Base-by-base conservation (phyloP, 2,329 filamentous ascomycete species). In the Alternaria conjuncta region DNA sequence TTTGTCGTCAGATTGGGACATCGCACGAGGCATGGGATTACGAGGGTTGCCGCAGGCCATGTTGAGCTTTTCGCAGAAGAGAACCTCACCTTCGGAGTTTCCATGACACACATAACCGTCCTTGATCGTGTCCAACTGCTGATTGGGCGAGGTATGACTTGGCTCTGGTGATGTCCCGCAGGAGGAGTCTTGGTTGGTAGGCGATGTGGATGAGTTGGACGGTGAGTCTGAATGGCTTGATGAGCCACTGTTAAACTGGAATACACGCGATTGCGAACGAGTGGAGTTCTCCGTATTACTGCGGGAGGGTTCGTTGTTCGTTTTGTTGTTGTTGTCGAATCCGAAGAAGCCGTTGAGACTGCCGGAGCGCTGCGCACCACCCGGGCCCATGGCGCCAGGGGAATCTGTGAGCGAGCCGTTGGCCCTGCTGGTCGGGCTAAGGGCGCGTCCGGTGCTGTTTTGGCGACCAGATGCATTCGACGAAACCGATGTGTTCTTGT, bases 121-220 rank as follows among this genome's bases (percentile, higher is more conserved):
- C 54, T 72, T 66, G 43, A 77, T 76, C 23, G 74, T 72, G 75
- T 92, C 90, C 74, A 90, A 88, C 57, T 88, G 88, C 73, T 91
- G 92, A 1, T 88, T 90, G 2, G 89, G 92, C 15, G 91, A 94
- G 71, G 92, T 90, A 30, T 88, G 90, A 51, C 85, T 88, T 1
- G 92, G 90, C 77, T 94, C 92, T 1, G 92, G 92, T 3, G 92
- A 94, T 0, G 92, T 94, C 25, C 90, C 91, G 73, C 91, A 93
- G 12, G 88, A 86, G 2, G 86, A 87, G 49, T 84, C 85, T 64
- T 81, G 78, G 18, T 81, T 82, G 57, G 80, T 84, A 41, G 85
- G 84, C 32, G 84, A 86, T 32, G 81, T 80, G 12, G 85, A 86
- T 12, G 85, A 86, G 15, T 80, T 80, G 23, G 84, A 86, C 4